These are phyloP conservation scores for Coemansia sp. DNA, from an alignment of 192 early-diverging fungal species.

Conservation along the genomic window DNA sequence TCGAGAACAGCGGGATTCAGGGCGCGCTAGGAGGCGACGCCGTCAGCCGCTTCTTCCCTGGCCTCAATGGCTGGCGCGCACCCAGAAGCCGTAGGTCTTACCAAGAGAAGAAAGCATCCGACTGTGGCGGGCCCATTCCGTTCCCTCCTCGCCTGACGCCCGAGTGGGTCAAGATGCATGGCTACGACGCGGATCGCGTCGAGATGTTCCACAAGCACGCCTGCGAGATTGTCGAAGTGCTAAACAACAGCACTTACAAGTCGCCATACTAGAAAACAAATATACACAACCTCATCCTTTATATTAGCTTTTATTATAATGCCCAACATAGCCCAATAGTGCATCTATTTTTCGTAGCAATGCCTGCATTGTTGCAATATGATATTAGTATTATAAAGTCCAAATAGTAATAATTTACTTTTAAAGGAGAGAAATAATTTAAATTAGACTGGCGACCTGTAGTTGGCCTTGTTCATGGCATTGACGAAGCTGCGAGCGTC, in stretches of 20 bases:
- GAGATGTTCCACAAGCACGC: conserved; percentile 42
- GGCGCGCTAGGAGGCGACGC: conserved; percentile 29
- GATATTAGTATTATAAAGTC: no score
- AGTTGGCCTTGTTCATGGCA: conserved; percentile 48
- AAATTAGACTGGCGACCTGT: conserved; percentile 40
- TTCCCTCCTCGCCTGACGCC: conserved; percentile 49
- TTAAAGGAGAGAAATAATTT: conserved; percentile 12
- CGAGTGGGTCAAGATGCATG: conserved; percentile 52
- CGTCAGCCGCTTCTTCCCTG: conserved; percentile 48
- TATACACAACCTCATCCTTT: background rate
- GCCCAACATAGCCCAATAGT: background rate
- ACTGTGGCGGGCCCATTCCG: conserved; percentile 30
- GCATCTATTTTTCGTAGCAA: no score
- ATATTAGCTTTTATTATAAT: no score
- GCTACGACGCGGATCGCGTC: conserved; percentile 40
- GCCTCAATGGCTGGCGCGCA: conserved; percentile 9
- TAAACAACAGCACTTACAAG: conserved; percentile 55
- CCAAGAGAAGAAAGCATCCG: conserved; percentile 20
- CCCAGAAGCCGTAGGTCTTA: conserved; percentile 24
- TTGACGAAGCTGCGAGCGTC: conserved; percentile 41
- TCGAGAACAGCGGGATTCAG: conserved; percentile 33
- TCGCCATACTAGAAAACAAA: conserved; percentile 49
- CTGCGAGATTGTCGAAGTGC: conserved; percentile 45
- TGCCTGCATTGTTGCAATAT: background rate
- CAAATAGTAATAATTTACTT: background rate